A percentile compares a stretch with the other conserved stretches of the same genome.
Evolutionary conservation across 192 early-diverging fungal genomes (phyloP).

Genomic region (Diversispora eburnea): DNA sequence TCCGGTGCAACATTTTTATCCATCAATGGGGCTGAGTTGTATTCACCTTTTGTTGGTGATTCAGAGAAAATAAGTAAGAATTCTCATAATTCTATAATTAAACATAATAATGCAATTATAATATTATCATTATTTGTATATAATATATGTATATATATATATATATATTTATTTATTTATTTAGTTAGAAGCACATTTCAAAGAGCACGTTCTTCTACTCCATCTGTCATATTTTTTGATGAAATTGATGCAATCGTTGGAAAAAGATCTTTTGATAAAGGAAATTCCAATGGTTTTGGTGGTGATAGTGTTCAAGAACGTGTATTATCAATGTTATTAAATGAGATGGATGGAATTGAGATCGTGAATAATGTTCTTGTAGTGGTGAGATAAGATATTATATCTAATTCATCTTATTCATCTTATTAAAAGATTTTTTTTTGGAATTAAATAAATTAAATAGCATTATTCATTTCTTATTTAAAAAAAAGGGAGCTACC

Average conservation of each 20-base stretch:
- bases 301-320: conserved; percentile 77
- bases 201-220: conserved; percentile 70
- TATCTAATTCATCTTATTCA: too few species aligned
- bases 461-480: background rate
- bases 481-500: conserved; percentile 63
- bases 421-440: background rate
- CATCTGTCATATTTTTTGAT: conserved; percentile 93
- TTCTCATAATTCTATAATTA: background rate
- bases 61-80: conserved; percentile 67
- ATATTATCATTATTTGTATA: too few species aligned
- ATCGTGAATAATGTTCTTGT: conserved; percentile 66
- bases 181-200: conserved; percentile 78
- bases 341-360: conserved; percentile 93
- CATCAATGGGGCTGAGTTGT: conserved; percentile 75
- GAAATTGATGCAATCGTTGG: conserved; percentile 97
- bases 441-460: background rate
- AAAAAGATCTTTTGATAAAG: conserved; percentile 52
- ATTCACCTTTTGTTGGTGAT: conserved; percentile 81
- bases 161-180: too few species aligned
- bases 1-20: conserved; percentile 75
- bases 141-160: too few species aligned
- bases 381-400: conserved; percentile 48
- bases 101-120: too few species aligned
- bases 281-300: conserved; percentile 47
- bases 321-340: conserved; percentile 71